These are phyloP conservation scores for Tricharina praecox DNA, from an alignment of 495 filamentous ascomycete genomes.

Conservation along the genomic window DNA sequence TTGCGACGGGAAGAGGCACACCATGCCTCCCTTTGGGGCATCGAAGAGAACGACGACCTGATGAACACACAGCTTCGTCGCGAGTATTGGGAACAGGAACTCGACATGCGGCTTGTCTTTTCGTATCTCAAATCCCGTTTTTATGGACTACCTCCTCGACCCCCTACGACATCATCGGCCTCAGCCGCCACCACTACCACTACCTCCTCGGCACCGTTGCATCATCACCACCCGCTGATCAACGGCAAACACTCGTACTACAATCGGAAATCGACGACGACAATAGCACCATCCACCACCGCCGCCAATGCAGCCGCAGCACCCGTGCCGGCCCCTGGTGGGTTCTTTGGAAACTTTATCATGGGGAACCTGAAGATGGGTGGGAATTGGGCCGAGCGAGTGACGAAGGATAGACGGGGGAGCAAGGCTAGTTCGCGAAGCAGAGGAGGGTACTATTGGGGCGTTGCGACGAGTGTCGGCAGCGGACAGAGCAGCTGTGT, in stretches of 20 bases:
- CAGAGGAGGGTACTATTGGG: conserved; percentile 42
- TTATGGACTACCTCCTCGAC: conserved; percentile 15
- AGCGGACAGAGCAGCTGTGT: conserved; percentile 33
- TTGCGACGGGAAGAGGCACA: conserved; percentile 9
- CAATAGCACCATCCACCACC: conserved; percentile 25
- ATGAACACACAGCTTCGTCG: conserved; percentile 7
- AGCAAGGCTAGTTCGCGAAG: conserved; percentile 25
- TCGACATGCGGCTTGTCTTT: conserved; percentile 53
- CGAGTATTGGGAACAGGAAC: conserved; percentile 57
- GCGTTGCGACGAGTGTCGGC: conserved; percentile 46
- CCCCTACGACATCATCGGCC: conserved; percentile 20
- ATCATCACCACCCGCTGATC: conserved; percentile 31
- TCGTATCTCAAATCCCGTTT: conserved; percentile 51
- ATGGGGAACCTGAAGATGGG: no score
- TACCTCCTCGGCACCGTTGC: conserved; percentile 2
- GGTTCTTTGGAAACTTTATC: no score
- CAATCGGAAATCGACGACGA: conserved; percentile 28
- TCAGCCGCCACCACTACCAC: conserved; percentile 21
- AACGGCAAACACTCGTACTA: conserved; percentile 29
- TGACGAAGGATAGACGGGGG: conserved; percentile 27
- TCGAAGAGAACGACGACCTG: conserved; percentile 35
- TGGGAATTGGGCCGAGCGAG: no score
- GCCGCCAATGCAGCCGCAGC: background rate
- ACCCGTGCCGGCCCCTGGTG: conserved; percentile 19
- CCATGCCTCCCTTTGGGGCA: conserved; percentile 49